Evolutionary conservation across 2,329 filamentous ascomycete genomes (phyloP).

Genomic region (Xylariaceae sp.): DNA sequence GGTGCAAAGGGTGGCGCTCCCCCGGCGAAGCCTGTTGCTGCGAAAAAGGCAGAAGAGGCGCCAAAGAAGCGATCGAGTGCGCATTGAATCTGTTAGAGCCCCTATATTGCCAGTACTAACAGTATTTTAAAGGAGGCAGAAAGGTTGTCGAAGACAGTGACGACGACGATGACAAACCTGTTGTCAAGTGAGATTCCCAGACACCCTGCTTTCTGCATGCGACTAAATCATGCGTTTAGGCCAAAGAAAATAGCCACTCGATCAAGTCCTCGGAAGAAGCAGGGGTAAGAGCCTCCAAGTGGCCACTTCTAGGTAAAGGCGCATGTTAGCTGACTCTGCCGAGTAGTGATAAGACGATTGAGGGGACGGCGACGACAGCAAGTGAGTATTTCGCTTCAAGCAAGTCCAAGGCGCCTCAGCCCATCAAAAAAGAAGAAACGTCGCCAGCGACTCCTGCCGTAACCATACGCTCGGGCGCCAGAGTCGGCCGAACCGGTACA

Average conservation of each 20-base stretch:
- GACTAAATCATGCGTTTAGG: conserved; percentile 32
- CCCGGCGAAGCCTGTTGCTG: conserved; percentile 43
- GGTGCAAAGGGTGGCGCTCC: conserved; percentile 63
- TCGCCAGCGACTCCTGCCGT: conserved; percentile 37
- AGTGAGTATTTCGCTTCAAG: conserved; percentile 53
- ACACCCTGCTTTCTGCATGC: not conserved
- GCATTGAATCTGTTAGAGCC: conserved; percentile 21
- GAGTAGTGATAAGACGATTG: conserved; percentile 37
- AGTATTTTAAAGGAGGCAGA: conserved; percentile 42
- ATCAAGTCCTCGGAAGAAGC: conserved; percentile 50
- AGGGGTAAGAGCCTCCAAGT: conserved; percentile 36
- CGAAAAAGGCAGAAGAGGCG: conserved; percentile 42
- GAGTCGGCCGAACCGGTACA: conserved; percentile 38
- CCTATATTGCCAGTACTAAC: conserved; percentile 2
- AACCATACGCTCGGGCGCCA: conserved; percentile 49
- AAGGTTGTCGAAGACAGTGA: conserved; percentile 78
- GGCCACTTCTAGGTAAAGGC: conserved; percentile 1
- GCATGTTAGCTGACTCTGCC: conserved; percentile 8
- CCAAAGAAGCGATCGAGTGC: conserved; percentile 44
- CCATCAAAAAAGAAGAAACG: conserved; percentile 40
- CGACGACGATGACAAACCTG: conserved; percentile 62
- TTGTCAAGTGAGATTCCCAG: conserved; percentile 43
- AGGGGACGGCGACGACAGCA: conserved; percentile 49
- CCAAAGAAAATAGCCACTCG: conserved; percentile 53
- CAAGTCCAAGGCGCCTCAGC: conserved; percentile 39